Evolutionary conservation across 352 stramenopile genomes (phyloP), one percentile per base, ranked within the genome.

Genomic region (Pythium pectinolyticum): DNA sequence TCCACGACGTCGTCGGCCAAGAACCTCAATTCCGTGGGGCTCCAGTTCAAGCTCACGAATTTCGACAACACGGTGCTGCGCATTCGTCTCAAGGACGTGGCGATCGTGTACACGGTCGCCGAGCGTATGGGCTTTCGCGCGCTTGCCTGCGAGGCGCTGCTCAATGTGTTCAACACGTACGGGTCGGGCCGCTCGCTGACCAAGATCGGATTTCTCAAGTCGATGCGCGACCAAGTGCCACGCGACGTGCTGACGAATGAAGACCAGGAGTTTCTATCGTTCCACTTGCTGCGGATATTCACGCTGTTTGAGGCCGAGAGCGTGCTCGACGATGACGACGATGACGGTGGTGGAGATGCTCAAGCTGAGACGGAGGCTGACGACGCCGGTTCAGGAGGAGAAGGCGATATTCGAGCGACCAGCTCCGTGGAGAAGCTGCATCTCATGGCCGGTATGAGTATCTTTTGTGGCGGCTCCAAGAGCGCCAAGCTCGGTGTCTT

Each of bases 401-500:
- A 27, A n/a, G 32, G 27, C 3, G 53, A 66, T 15, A 39, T 40
- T 39, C 43, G 51, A 63, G 68, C 46, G 46, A 68, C 72, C 2
- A 90, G 85, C 57, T 86, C 86, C 0, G 86, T 95, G 9, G 82
- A 89, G 30, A 90, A 74, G 25, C 60, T 93, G 9, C 80, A 91
- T 34, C 52, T 95, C 9, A 57, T 88, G 9, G 75, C 82, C 43
- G 96, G 94, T 5, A 81, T 99, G 69, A 96, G 88, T 51, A 82
- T 99, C 19, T 89, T 99, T 41, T 98, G 92, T 57, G 90, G 88
- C 14, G 96, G 92, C 3, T 97, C 94, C 14, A 99, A 99, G 67
- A 98, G 92, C 67, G 82, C 81, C 2, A 99, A 99, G 63, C 81
- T 99, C 2, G 81, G 88, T 2, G 84, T 92, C 14, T 55, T 96